These are phyloP conservation scores for Mallotus repandus DNA, from an alignment of 441 rosid genomes.

Conservation along the genomic window DNA sequence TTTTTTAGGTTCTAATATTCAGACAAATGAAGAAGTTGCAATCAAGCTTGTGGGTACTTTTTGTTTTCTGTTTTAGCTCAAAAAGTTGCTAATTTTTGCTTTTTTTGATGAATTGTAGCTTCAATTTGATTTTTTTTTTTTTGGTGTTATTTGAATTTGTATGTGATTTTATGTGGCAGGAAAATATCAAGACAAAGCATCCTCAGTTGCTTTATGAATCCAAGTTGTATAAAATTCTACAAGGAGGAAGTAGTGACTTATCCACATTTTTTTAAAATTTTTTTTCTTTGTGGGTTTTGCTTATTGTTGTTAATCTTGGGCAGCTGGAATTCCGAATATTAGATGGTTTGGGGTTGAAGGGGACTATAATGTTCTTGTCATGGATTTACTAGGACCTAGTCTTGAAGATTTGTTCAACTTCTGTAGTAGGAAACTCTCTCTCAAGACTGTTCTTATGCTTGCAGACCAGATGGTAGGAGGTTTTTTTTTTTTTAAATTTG, in stretches of 20 bases:
- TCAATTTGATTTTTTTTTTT: neutral
- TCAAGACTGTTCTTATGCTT: constrained; percentile 96
- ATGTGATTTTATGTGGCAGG: constrained; percentile 40
- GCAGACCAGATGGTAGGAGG: constrained; percentile 91
- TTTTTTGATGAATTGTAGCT: neutral
- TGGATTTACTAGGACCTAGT: constrained; percentile 99
- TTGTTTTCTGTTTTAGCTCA: neutral
- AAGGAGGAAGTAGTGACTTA: constrained; percentile 87
- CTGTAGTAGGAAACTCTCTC: constrained; percentile 88
- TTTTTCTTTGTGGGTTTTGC: neutral
- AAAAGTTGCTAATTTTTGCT: neutral
- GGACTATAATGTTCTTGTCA: constrained; percentile 89
- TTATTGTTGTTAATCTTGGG: constrained; percentile 17
- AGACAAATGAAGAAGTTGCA: constrained; percentile 90
- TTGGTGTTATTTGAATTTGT: neutral
- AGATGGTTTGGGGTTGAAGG: constrained; percentile 98
- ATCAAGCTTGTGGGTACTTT: constrained; percentile 79
- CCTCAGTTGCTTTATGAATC: constrained; percentile 98
- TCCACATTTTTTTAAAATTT: neutral
- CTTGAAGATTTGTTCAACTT: constrained; percentile 97
- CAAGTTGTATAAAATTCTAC: constrained; percentile 82
- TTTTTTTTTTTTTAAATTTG: neutral
- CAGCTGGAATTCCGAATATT: constrained; percentile 95
- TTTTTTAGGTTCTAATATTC: constrained; percentile 68
- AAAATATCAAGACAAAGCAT: constrained; percentile 92